These are phyloP conservation scores for Xylaria arbuscula DNA, from an alignment of 2,329 filamentous ascomycete species.

Conservation along the genomic window DNA sequence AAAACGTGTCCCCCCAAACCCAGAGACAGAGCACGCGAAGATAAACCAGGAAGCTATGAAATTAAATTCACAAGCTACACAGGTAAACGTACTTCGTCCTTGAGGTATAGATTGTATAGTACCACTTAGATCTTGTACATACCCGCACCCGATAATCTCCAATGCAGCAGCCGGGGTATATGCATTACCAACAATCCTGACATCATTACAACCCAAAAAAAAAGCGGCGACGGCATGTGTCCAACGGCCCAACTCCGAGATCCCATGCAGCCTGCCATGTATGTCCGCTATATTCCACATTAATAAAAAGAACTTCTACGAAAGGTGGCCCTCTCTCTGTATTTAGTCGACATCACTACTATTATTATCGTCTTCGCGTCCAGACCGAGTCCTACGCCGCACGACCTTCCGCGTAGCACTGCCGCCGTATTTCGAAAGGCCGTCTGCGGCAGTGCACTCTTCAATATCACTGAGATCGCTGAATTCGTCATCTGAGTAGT, in stretches of 20 bases:
- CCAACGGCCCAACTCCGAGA: constrained; percentile 28
- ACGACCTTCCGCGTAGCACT: constrained; percentile 34
- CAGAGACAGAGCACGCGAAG: not conserved
- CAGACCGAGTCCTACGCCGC: constrained; percentile 15
- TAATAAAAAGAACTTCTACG: constrained; percentile 24
- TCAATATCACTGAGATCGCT: constrained; percentile 68
- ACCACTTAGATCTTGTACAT: constrained; percentile 10
- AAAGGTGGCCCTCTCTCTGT: not conserved
- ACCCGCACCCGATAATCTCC: not conserved
- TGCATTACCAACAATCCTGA: constrained; percentile 22
- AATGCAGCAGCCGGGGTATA: constrained; percentile 18
- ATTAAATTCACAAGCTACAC: not conserved
- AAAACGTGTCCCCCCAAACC: not conserved
- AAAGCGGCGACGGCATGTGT: constrained; percentile 6
- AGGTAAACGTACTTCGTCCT: not conserved
- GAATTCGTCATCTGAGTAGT: constrained; percentile 68
- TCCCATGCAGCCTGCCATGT: constrained; percentile 20
- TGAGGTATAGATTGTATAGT: not conserved
- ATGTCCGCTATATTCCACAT: constrained; percentile 10
- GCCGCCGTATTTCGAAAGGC: constrained; percentile 37
- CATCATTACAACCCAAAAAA: constrained; percentile 13
- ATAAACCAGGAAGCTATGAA: not conserved
- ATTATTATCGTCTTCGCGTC: constrained; percentile 42
- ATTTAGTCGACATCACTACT: constrained; percentile 52
- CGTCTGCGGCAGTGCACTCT: constrained; percentile 45